Evolutionary conservation across 2,329 filamentous ascomycete species (phyloP).

Genomic region (Botrytis porri): DNA sequence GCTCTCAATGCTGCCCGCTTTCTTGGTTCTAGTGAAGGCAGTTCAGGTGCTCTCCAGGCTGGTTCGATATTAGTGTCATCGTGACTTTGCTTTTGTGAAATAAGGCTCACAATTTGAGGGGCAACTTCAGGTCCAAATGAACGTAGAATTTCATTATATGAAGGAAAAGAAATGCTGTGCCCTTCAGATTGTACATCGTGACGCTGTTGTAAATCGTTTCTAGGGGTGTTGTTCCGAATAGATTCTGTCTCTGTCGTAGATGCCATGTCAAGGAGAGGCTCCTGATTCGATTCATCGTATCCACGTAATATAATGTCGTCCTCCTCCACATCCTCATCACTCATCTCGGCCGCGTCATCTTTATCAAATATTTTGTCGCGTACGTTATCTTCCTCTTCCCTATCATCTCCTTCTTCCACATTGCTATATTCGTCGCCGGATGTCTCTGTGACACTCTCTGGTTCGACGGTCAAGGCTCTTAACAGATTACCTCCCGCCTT

Average conservation of each 20-base stretch:
- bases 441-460: conserved; percentile 27
- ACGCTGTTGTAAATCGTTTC: background rate
- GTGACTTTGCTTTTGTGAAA: conserved; percentile 28
- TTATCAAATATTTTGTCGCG: conserved; percentile 33
- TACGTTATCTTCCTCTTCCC: conserved; percentile 17
- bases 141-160: conserved; percentile 32
- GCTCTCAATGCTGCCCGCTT: conserved; percentile 26
- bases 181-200: background rate
- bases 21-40: conserved; percentile 22
- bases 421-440: conserved; percentile 35
- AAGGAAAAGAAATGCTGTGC: conserved; percentile 25
- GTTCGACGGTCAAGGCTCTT: conserved; percentile 36
- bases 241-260: background rate
- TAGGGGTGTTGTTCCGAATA: background rate
- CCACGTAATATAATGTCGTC: conserved; percentile 38
- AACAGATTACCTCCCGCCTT: conserved; percentile 24
- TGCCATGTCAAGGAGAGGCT: background rate
- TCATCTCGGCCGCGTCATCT: conserved; percentile 25
- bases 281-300: conserved; percentile 29
- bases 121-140: conserved; percentile 36
- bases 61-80: conserved; percentile 32
- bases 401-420: conserved; percentile 33
- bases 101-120: conserved; percentile 33
- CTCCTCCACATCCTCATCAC: conserved; percentile 34
- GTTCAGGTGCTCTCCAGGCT: conserved; percentile 31